These are phyloP conservation scores for Picochlorum sp. DNA, from an alignment of 139 green algal species.

Conservation along the genomic window DNA sequence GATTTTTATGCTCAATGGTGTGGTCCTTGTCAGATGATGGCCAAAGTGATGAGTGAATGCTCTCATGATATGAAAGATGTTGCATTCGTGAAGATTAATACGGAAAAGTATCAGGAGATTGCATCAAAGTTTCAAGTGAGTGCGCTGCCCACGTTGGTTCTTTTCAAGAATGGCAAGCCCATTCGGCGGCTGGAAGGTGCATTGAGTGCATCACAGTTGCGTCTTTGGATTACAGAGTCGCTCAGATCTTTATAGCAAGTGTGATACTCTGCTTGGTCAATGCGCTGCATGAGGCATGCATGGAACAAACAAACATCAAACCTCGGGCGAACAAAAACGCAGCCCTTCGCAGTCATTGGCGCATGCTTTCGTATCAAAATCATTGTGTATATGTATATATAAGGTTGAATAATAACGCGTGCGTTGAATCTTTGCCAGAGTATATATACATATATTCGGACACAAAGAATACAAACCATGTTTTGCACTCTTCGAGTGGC, in stretches of 20 bases:
- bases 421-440: too few relatives aligned
- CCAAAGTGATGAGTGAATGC: slow-evolving; percentile 17
- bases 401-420: too few relatives aligned
- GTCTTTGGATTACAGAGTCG: slow-evolving; percentile 2
- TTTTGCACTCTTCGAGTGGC: too few relatives aligned
- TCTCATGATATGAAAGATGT: slow-evolving; percentile 22
- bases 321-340: too few relatives aligned
- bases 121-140: slow-evolving; percentile 49
- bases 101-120: slow-evolving; percentile 65
- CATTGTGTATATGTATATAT: too few relatives aligned
- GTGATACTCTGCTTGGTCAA: too few relatives aligned
- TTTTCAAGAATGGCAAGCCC: slow-evolving; percentile 53
- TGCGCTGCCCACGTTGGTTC: slow-evolving; percentile 59
- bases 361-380: too few relatives aligned
- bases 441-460: too few relatives aligned
- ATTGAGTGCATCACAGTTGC: slow-evolving; percentile 3
- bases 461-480: too few relatives aligned
- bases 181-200: slow-evolving; percentile 56
- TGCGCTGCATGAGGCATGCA: too few relatives aligned
- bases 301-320: too few relatives aligned
- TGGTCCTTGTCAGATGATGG: slow-evolving; percentile 64
- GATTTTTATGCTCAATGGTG: slow-evolving; percentile 79
- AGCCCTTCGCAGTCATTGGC: too few relatives aligned
- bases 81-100: slow-evolving; percentile 74
- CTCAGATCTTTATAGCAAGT: background rate